Evolutionary conservation across 768 basidiomycete species (phyloP), one percentile per base, ranked within the genome.

Genomic region (Lactarius psammicola): DNA sequence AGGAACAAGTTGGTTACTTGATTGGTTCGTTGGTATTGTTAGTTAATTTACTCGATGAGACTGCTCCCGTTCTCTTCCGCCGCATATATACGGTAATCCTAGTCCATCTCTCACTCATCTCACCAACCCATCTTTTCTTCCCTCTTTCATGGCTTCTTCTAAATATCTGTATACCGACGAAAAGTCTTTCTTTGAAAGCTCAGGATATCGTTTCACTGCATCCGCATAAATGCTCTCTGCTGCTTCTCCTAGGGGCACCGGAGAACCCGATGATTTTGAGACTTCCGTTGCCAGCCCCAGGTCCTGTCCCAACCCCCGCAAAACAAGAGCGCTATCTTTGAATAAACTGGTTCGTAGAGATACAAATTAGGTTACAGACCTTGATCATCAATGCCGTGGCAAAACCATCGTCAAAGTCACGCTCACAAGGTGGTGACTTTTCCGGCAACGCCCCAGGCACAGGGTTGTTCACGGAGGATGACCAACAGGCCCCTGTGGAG

Each of bases 401-500:
- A 74, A 94, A 95, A 2, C 94, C 94, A 18, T 92, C 93, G 68
- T 91, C 88, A 64, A 89, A 95, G 53, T 87, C 84, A 49, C 88
- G 83, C 75, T 91, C 89, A 71, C 91, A 94, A 0, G 94, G 94
- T 6, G 93, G 88, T 23, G 86, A 85, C 74, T 86, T 87, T 59
- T 80, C 86, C 8, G 85, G 82, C 56, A 94, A 76, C 18, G 93
- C 85, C 23, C 81, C 81, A 8, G 88, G 92, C 28, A 92, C 92
- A 6, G 94, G 94, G 71, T 95, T 95, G 78, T 95, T 96, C 42
- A 89, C 86, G 0, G 87, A 86, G 30, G 88, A 87, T 18, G 92
- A 82, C 92, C 92, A 94, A 72, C 92, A 94, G 20, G 81, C 80
- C 4, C 92, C 93, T 3, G 90, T 92, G 67, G 88, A 89, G 72